Base-by-base conservation (phyloP, 352 stramenopile genomes). In the Phytophthora sansomeana region DNA sequence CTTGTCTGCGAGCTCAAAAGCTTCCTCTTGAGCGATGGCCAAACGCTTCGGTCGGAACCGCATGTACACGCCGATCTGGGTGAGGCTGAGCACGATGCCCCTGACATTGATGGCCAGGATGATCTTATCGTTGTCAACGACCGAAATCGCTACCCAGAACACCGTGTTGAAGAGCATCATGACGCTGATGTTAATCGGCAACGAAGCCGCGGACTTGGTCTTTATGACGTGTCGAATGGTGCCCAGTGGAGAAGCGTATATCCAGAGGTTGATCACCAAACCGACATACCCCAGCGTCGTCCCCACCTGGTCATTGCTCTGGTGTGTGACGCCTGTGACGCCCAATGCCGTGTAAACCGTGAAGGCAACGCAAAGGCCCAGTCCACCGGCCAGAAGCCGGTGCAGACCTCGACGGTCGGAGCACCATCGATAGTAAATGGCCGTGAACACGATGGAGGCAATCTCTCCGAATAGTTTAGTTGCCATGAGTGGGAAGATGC, bases 341-440 rank as follows among this genome's bases (percentile, higher is more conserved):
- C 68, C 74, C 13, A 85, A 32, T 6, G 67, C 63, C 17, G 72
- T 46, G 48, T 81, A 83, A 17, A 64, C 19, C 9, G 77, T 76
- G 46, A 63, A 33, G 33, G 41, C 19, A 14, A 62, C 24, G 47
- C 48, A 66, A 5, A 70, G 33, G 16, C 32, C 36, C 14, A 54
- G 9, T n/a, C 46, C 65, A 11, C 33, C 17, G 0, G 53, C 50
- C 0, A 67, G 19, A n/a, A 60, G 39, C 30, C 43, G 28, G 30
- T 62, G 39, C 14, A 74, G 14, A 33, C 17, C 19, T 11, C 32
- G 43, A 9, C 51, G 65, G 35, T 63, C 42, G 4, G 35, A 43
- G 33, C 35, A 30, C 53, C n/a, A n/a, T n/a, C n/a, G n/a, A n/a
- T n/a, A n/a, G 58, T 74, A 74, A 26, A 70, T 19, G 6, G 42